Conservation (phyloP, 179 eudicot genomes). For the Gypsophila paniculata region DNA sequence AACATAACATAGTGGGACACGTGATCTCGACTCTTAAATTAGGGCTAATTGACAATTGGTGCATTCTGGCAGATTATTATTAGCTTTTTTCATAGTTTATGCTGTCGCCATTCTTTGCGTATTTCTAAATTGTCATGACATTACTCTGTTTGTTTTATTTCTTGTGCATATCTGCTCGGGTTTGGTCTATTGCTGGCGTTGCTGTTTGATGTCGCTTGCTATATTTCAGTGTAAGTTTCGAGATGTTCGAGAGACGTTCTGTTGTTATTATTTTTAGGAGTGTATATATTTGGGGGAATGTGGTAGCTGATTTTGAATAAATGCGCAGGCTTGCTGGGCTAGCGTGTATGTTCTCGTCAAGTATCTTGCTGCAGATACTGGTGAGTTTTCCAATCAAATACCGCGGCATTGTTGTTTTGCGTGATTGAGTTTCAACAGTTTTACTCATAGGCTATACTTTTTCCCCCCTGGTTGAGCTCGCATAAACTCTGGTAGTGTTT, state of each 20-base stretch:
- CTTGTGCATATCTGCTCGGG: slow-evolving; percentile 16
- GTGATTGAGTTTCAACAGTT: background rate
- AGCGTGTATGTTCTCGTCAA: slow-evolving; percentile 85
- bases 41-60: no score
- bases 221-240: slow-evolving; percentile 30
- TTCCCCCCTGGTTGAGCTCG: background rate
- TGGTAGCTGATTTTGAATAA: slow-evolving; percentile 6
- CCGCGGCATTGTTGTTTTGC: background rate
- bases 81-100: background rate
- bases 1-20: no score
- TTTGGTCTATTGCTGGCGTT: slow-evolving; percentile 17
- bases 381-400: slow-evolving; percentile 29
- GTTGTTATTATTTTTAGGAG: background rate
- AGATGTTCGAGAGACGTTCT: background rate
- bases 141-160: slow-evolving; percentile 5
- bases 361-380: slow-evolving; percentile 79
- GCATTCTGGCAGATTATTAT: background rate
- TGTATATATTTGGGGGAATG: background rate
- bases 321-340: slow-evolving; percentile 80
- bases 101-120: background rate
- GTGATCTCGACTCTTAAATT: no score
- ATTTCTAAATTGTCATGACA: slow-evolving; percentile 13
- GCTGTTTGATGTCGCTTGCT: slow-evolving; percentile 5
- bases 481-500: background rate
- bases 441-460: background rate